Evolutionary conservation across 805 yeast genomes (phyloP), one percentile per base, ranked within the genome.

Genomic region (Saccharomycopsis vini): DNA sequence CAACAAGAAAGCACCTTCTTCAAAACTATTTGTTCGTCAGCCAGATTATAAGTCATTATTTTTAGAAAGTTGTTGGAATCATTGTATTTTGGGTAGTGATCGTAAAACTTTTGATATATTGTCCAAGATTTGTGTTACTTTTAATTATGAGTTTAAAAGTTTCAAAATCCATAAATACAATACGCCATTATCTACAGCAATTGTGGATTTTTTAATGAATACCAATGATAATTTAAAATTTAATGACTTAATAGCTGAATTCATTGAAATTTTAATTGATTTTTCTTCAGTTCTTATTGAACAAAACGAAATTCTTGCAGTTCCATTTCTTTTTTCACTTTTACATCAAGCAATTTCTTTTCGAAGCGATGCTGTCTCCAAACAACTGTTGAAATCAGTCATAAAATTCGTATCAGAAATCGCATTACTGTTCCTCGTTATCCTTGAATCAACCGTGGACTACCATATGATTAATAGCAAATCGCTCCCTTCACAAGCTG

Each of bases 291-390:
- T 59, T 16, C 41, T 56, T 5, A 38, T 50, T 20, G 41, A 51
- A 9, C 32, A 37, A 3, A 36, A 37, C 18, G 45, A 36, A 21
- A 7, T 34, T 33, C 10, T 39, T 6, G 40, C 79, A 0, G 63
- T 79, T 3, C 92, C 92, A 1, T 81, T 77, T 54, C 50, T 83
- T 12, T 54, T 81, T 2, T 67, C 82, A 1, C 52, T 83, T 32
- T 61, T 81, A 31, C 76, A 76, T 51, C 73, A 74, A 41, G 54
- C 76, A 1, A 57, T 81, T 4, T 67, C 60, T 18, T 84, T 77
- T 58, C 66, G 84, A 54, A 79, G 84, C 1, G 72, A 73, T 44
- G 88, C 90, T 1, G 66, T 79, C 1, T 64, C 62, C 18, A 59
- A 54, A 30, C 53, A 56, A 12, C 62, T 69, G 20, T 61, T 66